Evolutionary conservation across 2,329 filamentous ascomycete species (phyloP), one percentile per base, ranked within the genome.

Genomic region (Chrysoporthe deuterocubensis): DNA sequence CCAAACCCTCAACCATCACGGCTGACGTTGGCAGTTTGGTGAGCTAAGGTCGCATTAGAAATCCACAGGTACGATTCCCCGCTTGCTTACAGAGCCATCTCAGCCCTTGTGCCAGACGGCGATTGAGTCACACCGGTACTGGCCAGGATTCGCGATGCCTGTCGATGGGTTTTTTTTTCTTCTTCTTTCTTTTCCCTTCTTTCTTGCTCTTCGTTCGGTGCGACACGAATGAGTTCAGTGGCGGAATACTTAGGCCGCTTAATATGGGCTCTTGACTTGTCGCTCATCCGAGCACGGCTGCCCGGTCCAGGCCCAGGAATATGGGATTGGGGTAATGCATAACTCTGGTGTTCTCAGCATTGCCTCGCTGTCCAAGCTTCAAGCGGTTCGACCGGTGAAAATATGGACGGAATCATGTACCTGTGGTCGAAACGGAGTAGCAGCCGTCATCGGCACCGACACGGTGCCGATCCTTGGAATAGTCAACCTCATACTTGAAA

Each of bases 21-120:
- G 42, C 57, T 60, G 37, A 60, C 37, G 42, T 58, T 58, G 56
- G 56, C 56, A 40, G n/a, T n/a, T 59, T 40, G 40, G 40, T 40
- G 21, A 42, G 40, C 37, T 37, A 21, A 43, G 37, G n/a, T 16
- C 37, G 37, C 57, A 60, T 60, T 60, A 43, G 57, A 60, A 60
- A 60, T 60, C 57, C 57, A 43, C 18, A 26, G 40, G 16, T 32
- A 6, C 14, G 34, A 16, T 44, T 26, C 57, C 57, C 57, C 57
- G 57, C 57, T 43, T 60, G 57, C 57, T 60, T 60, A 54, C 26
- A 34, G 50, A 54, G 50, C 50, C 26, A 26, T 34, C 21, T 32
- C 26, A 34, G 50, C 26, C 26, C 50, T 26, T 26, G 50, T 21
- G 4, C 14, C 14, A 5, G 50, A 54, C 26, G 21, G 50, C 21